Evolutionary conservation across 2,329 filamentous ascomycete genomes (phyloP).

Genomic region (Penicillium corylophilum): DNA sequence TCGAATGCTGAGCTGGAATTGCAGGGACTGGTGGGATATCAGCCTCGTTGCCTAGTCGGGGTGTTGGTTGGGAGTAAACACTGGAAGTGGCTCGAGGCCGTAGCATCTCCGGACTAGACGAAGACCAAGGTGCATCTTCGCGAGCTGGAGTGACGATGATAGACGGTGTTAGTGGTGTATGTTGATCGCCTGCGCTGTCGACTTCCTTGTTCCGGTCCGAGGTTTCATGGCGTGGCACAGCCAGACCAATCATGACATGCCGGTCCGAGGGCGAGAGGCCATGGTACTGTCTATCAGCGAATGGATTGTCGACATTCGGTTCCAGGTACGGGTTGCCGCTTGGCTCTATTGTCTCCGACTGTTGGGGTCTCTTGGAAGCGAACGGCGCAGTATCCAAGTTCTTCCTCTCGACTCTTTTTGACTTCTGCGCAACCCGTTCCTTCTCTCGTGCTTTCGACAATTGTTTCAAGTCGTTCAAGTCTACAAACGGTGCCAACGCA

Average conservation of each 20-base stretch:
- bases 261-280: constrained; percentile 47
- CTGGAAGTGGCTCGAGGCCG: constrained; percentile 42
- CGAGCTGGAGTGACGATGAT: constrained; percentile 49
- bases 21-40: constrained; percentile 43
- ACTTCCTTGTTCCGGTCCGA: constrained; percentile 23
- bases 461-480: constrained; percentile 39
- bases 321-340: constrained; percentile 18
- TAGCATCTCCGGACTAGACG: constrained; percentile 22
- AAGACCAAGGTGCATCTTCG: constrained; percentile 39
- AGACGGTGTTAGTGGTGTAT: constrained; percentile 44
- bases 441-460: constrained; percentile 36
- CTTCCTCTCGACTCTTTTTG: constrained; percentile 12
- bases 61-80: constrained; percentile 45
- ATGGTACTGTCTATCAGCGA: constrained; percentile 27
- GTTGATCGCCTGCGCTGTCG: constrained; percentile 30
- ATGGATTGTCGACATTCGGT: constrained; percentile 13
- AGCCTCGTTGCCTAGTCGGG: constrained; percentile 25
- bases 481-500: constrained; percentile 29
- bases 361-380: constrained; percentile 22
- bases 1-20: constrained; percentile 36
- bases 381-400: neutral
- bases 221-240: constrained; percentile 38
- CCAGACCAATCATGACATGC: constrained; percentile 48
- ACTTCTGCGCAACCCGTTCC: constrained; percentile 28
- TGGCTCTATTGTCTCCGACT: constrained; percentile 14